Base-by-base conservation (phyloP, 768 basidiomycete species). In the Kwoniella pini region DNA sequence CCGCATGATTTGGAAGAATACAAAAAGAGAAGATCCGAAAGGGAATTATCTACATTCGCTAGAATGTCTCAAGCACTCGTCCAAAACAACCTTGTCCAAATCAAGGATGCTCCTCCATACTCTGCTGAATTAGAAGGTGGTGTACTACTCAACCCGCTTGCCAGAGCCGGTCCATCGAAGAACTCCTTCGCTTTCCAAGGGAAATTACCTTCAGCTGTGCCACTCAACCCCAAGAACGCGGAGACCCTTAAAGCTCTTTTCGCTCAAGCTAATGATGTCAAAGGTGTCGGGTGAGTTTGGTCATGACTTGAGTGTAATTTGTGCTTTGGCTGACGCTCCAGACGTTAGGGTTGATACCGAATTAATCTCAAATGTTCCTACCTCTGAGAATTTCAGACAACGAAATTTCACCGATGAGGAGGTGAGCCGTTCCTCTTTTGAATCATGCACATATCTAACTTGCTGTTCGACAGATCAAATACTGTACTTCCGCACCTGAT, bases 361-460 rank as follows among this genome's bases (percentile, higher is more conserved):
- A 77, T 83, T 97, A 50, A 97, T 99, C 71, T 87, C 92, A 4
- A 84, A 91, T 12, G 89, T 98, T 2, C 95, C 95, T 3, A 90
- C 90, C 2, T 96, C 94, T 76, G 84, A 86, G 19, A 89, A 86
- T 17, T 99, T 98, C 80, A 81, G 96, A 54, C 72, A 84, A 56
- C 88, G 92, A 64, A 99, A 99, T 83, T 99, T 96, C 81, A 98
- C 94, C 19, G 85, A 87, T 10, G 86, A 83, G 22, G 96, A 99
- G 67, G 66, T 70, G 33, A 60, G 63, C 56, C 22, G 19, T 2
- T 28, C 12, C 38, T 40, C 42, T 42, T 22, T 3, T 4, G 6
- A 52, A n/a, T 42, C 7, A 33, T 44, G 3, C 1, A 17, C 22
- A 22, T 0, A 38, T 22, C 59, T 61, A 19, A 57, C 42, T 13